Base-by-base conservation (phyloP, 2,329 filamentous ascomycete species). In the Chaetomiaceae sp. region DNA sequence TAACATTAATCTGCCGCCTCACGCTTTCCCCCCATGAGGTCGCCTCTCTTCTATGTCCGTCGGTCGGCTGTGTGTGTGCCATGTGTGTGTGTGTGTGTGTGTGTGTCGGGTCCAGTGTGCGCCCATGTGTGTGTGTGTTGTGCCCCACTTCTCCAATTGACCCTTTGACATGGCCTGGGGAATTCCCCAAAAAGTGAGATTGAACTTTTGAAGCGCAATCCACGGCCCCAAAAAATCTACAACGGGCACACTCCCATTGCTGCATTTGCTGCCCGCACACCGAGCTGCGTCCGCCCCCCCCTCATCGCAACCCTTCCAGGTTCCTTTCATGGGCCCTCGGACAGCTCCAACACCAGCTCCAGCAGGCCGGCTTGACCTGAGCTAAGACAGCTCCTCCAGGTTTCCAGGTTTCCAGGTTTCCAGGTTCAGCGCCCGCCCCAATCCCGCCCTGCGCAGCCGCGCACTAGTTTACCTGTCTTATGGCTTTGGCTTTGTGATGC, bases 401-500 rank as follows among this genome's bases (percentile, higher is more conserved):
- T n/a, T n/a, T n/a, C n/a, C n/a, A n/a, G n/a, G n/a, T n/a, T n/a
- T n/a, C n/a, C n/a, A n/a, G n/a, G n/a, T n/a, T n/a, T n/a, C n/a
- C n/a, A n/a, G n/a, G n/a, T n/a, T 37, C 40, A 33, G 16, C 34
- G 10, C 39, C 8, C 39, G 31, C 38, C 35, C 50, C 55, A 54
- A 51, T 50, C 17, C 45, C 25, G 37, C 46, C 37, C 50, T 44
- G 48, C 49, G 50, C 53, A 34, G 45, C 45, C 44, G 44, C 54
- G 53, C 49, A 51, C 48, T 41, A 61, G n/a, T n/a, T n/a, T n/a
- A n/a, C n/a, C n/a, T n/a, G n/a, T n/a, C n/a, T n/a, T n/a, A n/a
- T n/a, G n/a, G n/a, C n/a, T n/a, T n/a, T 61, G 60, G 59, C 49
- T 47, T 55, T 60, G 60, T 62, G 54, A 62, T 61, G 59, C 60